These are phyloP conservation scores for Trypanosoma cruzi DNA, from an alignment of 208 protist species.

Conservation along the genomic window DNA sequence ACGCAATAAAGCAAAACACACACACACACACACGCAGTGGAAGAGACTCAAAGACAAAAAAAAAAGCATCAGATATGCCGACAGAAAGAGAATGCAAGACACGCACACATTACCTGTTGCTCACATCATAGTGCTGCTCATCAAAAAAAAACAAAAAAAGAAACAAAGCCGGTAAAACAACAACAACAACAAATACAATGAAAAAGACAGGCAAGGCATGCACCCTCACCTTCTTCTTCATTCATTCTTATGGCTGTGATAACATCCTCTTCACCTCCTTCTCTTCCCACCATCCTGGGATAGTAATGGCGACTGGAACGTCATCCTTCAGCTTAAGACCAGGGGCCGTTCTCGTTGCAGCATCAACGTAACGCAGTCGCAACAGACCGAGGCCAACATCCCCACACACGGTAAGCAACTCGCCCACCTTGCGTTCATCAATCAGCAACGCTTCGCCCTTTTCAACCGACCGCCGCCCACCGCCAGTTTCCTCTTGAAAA, in stretches of 20 bases:
- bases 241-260: constrained; percentile 12
- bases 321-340: constrained; percentile 47
- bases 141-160: background rate
- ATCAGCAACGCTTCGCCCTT: constrained; percentile 53
- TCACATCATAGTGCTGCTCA: background rate
- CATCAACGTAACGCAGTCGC: constrained; percentile 74
- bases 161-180: background rate
- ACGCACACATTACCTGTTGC: too few species aligned
- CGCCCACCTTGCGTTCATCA: constrained; percentile 49
- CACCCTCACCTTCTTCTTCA: background rate
- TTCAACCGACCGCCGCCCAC: background rate
- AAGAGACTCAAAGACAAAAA: background rate
- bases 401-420: constrained; percentile 56
- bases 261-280: constrained; percentile 76
- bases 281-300: constrained; percentile 81
- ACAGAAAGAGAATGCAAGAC: background rate
- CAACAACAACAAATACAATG: background rate
- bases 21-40: too few species aligned
- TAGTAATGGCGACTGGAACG: constrained; percentile 31
- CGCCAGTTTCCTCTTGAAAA: background rate
- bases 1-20: too few species aligned
- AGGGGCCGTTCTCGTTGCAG: constrained; percentile 43
- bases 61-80: background rate
- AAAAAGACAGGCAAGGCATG: too few species aligned
- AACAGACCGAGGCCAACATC: constrained; percentile 60